Percentiles rank a stretch among this genome's conserved stretches.
phyloP scores from a whole-genome alignment of 805 yeast genomes.

The Candida xiaguanensis region DNA sequence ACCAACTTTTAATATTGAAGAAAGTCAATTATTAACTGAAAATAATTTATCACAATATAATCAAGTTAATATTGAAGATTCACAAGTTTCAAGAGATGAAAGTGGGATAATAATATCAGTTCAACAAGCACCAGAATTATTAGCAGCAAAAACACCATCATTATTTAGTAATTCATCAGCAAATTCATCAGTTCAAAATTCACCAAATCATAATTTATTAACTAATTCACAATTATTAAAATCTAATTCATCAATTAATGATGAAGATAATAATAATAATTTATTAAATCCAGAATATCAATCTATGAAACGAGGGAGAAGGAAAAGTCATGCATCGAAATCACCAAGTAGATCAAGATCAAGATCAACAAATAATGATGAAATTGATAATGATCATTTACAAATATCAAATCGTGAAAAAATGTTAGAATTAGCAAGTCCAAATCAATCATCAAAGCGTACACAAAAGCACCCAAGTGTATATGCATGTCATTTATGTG shows the following conservation, averaged over 20 bases:
- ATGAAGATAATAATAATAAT: neutral
- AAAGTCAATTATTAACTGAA: conserved; percentile 12
- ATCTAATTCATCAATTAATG: neutral
- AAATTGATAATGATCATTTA: conserved; percentile 15
- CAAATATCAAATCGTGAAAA: conserved; percentile 45
- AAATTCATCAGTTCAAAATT: conserved; percentile 17
- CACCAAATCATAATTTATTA: neutral
- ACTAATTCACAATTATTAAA: conserved; percentile 4
- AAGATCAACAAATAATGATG: conserved; percentile 16
- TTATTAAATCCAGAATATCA: conserved; percentile 34
- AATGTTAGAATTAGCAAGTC: conserved; percentile 63
- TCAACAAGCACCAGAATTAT: conserved; percentile 36
- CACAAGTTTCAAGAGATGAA: conserved; percentile 6
- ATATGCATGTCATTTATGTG: conserved; percentile 79
- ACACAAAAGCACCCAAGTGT: conserved; percentile 70
- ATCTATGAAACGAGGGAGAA: conserved; percentile 40
- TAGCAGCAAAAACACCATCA: conserved; percentile 50
- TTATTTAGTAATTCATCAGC: conserved; percentile 48
- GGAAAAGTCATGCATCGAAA: conserved; percentile 23
- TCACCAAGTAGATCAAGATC: conserved; percentile 22
- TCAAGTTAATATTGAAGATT: conserved; percentile 8
- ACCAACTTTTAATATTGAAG: no score
- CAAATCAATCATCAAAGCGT: conserved; percentile 48
- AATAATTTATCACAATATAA: conserved; percentile 17
- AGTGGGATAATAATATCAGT: conserved; percentile 16